Evolutionary conservation across 345 rosid species (phyloP), one percentile per base, ranked within the genome.

Genomic region (Citrus maxima): DNA sequence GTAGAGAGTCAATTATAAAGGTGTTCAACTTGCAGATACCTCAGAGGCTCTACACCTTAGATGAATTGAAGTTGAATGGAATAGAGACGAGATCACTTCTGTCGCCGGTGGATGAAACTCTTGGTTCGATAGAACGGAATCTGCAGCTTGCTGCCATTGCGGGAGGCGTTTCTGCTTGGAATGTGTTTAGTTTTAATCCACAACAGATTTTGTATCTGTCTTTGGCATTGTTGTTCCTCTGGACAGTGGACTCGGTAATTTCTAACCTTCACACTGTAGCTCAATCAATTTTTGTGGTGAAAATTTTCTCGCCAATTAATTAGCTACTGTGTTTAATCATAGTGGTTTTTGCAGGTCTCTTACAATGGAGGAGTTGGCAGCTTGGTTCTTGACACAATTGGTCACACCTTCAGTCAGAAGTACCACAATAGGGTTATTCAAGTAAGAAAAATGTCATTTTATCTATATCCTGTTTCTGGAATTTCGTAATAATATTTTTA

Each of bases 351-450:
- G 27, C 60, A 95, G 99, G 90, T 93, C 73, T 89, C 99, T 37
- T 89, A 90, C 70, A 89, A 87, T 83, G 99, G 99, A 63, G 99
- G 99, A 77, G 62, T 92, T 76, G 89, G 95, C 78, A 88, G 90
- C 82, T 87, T 92, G 89, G 79, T 93, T 86, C 90, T 95, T 58
- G 99, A 95, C 70, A 91, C 96, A 63, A 74, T 90, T 78, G 99
- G 98, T 56, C 98, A 95, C 85, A 84, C 89, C 67, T 82, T 92
- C 55, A 91, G 97, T 75, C 86, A 84, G 76, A 84, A 95, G 84
- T 95, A 95, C 86, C 98, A 85, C 82, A 90, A 85, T 77, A 85
- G 94, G 80, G 96, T 95, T 84, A 82, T 92, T 82, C 98, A 93
- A 80, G 99, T 91, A 72, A 85, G 79, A 49, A 38, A 27, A 38